These are phyloP conservation scores for Phytophthora ramorum DNA, from an alignment of 352 stramenopile genomes.

Conservation along the genomic window DNA sequence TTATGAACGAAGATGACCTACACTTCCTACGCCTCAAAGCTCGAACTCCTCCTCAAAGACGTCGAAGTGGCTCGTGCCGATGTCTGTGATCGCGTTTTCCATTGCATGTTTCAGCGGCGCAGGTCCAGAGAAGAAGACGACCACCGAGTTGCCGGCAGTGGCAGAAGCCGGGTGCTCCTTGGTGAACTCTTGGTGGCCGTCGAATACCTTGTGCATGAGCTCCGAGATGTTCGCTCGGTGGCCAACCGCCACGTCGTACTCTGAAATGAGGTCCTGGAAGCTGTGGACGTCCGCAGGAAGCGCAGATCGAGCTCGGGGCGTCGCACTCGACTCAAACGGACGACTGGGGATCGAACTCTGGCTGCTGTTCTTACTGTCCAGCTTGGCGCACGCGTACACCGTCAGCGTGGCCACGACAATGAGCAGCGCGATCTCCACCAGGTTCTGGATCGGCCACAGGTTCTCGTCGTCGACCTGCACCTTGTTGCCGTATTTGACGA, in stretches of 20 bases:
- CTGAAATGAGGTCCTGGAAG: constrained; percentile 28
- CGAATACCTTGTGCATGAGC: constrained; percentile 37
- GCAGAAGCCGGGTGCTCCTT: background rate
- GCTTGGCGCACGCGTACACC: constrained; percentile 10
- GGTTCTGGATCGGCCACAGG: constrained; percentile 46
- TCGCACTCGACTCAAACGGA: constrained; percentile 10
- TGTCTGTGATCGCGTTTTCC: constrained; percentile 25
- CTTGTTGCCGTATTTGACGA: constrained; percentile 39
- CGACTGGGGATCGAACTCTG: background rate
- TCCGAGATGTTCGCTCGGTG: constrained; percentile 33
- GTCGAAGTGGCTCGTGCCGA: constrained; percentile 29
- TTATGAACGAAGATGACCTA: constrained; percentile 11
- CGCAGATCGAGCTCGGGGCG: constrained; percentile 12
- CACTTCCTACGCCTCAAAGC: constrained; percentile 15
- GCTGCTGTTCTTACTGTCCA: constrained; percentile 15
- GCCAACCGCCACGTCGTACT: constrained; percentile 38
- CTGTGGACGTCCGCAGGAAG: constrained; percentile 21
- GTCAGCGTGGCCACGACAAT: constrained; percentile 15
- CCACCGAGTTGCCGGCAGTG: constrained; percentile 25
- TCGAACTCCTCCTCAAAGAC: constrained; percentile 41
- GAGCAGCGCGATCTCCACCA: constrained; percentile 33
- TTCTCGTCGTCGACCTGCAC: constrained; percentile 23
- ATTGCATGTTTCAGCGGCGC: constrained; percentile 39
- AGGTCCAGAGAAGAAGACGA: constrained; percentile 50
- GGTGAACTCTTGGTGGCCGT: constrained; percentile 12